Percentiles rank a stretch among this genome's conserved stretches.
Conservation (phyloP, 1,139 yeast genomes). For the Candida buenavistaensis region DNA sequence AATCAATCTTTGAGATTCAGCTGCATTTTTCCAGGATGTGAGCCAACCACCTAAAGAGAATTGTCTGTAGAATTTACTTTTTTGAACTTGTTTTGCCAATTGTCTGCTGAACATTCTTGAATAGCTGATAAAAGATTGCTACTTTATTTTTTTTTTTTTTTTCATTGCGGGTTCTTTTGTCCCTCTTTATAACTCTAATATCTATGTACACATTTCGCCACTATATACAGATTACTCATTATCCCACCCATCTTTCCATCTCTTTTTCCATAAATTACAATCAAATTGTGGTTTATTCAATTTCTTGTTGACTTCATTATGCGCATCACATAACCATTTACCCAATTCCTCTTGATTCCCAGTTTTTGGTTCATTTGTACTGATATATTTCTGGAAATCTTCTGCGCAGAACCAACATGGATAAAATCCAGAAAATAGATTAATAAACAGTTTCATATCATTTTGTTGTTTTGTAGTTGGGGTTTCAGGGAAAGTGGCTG, state of each 20-base stretch:
- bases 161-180: neutral
- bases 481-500: slow-evolving; percentile 80
- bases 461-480: slow-evolving; percentile 64
- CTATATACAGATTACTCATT: slow-evolving; percentile 8
- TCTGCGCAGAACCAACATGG: slow-evolving; percentile 96
- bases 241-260: slow-evolving; percentile 73
- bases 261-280: slow-evolving; percentile 84
- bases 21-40: slow-evolving; percentile 14
- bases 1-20: slow-evolving; percentile 22
- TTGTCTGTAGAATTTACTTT: slow-evolving; percentile 20
- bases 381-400: slow-evolving; percentile 71
- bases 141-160: slow-evolving; percentile 3
- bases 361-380: slow-evolving; percentile 63
- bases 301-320: slow-evolving; percentile 83
- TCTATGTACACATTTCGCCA: neutral
- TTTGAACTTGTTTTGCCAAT: slow-evolving; percentile 10
- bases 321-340: slow-evolving; percentile 92
- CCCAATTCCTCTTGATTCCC: slow-evolving; percentile 78
- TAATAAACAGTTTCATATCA: slow-evolving; percentile 71
- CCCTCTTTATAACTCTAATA: neutral
- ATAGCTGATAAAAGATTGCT: neutral
- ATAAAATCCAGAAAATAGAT: slow-evolving; percentile 73
- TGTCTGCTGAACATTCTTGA: slow-evolving; percentile 12
- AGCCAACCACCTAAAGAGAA: slow-evolving; percentile 15
- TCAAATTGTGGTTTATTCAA: slow-evolving; percentile 84